phyloP scores from a whole-genome alignment of 176 grass and related monocot species.

The Oryza longistaminata region DNA sequence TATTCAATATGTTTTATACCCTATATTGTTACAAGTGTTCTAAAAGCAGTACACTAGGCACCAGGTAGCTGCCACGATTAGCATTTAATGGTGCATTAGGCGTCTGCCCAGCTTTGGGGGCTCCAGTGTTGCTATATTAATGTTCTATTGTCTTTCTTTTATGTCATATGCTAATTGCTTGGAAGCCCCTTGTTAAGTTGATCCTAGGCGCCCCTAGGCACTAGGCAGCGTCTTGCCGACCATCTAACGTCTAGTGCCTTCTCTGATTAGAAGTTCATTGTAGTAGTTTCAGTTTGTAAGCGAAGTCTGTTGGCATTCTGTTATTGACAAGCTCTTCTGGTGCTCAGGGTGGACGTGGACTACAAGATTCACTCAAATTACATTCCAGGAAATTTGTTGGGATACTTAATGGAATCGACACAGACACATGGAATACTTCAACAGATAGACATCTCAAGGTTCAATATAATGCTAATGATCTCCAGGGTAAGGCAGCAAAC shows the following conservation, averaged over 20 bases:
- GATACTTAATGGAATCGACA: slow-evolving; percentile 96
- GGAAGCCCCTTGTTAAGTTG: no score
- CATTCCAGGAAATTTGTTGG: slow-evolving; percentile 93
- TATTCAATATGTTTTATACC: background rate
- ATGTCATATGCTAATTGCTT: background rate
- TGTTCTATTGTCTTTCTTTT: background rate
- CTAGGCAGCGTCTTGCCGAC: no score
- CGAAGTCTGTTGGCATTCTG: slow-evolving; percentile 17
- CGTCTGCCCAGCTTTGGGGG: background rate
- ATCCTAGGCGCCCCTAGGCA: no score
- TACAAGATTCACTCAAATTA: slow-evolving; percentile 80
- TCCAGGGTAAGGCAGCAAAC: slow-evolving; percentile 69
- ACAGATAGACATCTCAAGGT: slow-evolving; percentile 69
- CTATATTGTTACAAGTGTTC: background rate
- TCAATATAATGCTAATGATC: slow-evolving; percentile 77
- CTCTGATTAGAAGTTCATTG: no score
- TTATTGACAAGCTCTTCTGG: slow-evolving; percentile 31
- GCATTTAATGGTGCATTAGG: background rate
- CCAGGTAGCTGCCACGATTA: background rate
- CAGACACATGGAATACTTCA: slow-evolving; percentile 88
- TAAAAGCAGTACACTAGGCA: no score
- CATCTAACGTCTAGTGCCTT: background rate
- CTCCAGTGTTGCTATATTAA: background rate
- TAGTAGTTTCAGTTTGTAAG: background rate
- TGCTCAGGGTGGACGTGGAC: slow-evolving; percentile 77